Evolutionary conservation across 177 flowering plant species (phyloP), one percentile per base, ranked within the genome.

Genomic region (Vitis hybrid): DNA sequence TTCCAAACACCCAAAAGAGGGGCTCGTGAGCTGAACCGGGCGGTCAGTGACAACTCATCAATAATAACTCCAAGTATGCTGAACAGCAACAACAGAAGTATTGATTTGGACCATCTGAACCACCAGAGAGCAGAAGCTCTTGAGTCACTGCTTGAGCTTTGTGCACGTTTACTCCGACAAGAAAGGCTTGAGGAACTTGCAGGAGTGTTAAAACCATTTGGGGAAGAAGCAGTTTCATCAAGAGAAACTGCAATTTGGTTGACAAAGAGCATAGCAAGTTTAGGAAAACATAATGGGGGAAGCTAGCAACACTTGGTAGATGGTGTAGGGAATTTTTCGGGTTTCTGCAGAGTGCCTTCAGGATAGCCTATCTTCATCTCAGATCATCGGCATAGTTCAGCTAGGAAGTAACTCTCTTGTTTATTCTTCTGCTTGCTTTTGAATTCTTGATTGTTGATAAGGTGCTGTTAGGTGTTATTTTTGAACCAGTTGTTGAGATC

Each of bases 221-320:
- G 84, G 3, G 80, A 76, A 18, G 82, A 79, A 70, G 60, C 57
- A 13, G 81, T 82, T 2, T 82, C 84, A n/a, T 79, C 84, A 5
- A 77, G 84, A 72, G 84, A 82, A 72, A 82, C 82, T 3, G 84
- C 84, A 64, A 82, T 82, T 50, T 82, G 82, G 82, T 68, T 82
- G 73, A 82, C 84, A 49, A 77, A 82, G 69, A 72, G 79, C 67
- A 66, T 81, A n/a, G 69, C 74, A 76, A 71, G 69, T 19, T 0
- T 59, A 8, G 62, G 74, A 3, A 74, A 66, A 60, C 30, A 51
- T 21, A 45, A 60, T 19, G 51, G 12, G 3, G 51, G 68, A n/a
- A 52, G 26, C 40, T 49, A 64, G 56, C 62, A 55, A 45, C 11
- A 30, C 30, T 57, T 49, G 4, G 1, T 23, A 34, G 56, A 64